Conservation (phyloP, 1,284 basidiomycete species). For the Ustilago trichophora region DNA sequence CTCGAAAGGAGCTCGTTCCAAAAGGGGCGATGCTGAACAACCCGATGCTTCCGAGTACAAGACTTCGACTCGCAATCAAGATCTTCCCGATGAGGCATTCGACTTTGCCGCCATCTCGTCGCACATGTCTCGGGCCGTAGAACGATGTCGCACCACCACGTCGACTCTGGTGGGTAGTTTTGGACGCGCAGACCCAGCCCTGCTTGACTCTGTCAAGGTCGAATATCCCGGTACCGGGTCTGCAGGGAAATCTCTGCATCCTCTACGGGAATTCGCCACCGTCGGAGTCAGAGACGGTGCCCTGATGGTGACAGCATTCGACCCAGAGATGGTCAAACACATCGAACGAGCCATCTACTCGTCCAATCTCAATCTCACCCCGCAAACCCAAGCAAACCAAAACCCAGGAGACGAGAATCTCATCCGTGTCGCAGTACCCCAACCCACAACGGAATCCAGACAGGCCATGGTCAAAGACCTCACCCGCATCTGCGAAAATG, state of each 20-base stretch:
- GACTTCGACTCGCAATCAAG: constrained; percentile 44
- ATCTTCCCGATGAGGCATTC: constrained; percentile 54
- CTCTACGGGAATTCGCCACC: constrained; percentile 60
- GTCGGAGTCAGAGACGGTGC: constrained; percentile 61
- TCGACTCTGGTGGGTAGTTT: constrained; percentile 47
- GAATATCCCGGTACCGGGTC: constrained; percentile 15
- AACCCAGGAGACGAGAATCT: constrained; percentile 55
- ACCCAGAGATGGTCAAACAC: constrained; percentile 57
- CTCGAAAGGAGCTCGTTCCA: constrained; percentile 32
- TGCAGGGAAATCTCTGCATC: constrained; percentile 31
- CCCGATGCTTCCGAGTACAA: constrained; percentile 19
- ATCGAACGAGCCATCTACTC: constrained; percentile 63
- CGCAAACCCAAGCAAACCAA: constrained; percentile 40
- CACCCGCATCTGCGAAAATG: constrained; percentile 62
- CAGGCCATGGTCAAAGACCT: constrained; percentile 56
- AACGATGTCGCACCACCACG: constrained; percentile 43
- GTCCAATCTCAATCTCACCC: constrained; percentile 54
- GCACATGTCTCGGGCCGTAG: constrained; percentile 53
- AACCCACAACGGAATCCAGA: constrained; percentile 61
- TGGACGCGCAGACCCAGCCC: constrained; percentile 53
- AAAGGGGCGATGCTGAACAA: constrained; percentile 31
- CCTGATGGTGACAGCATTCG: constrained; percentile 60
- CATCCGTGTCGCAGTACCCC: constrained; percentile 59
- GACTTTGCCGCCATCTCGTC: constrained; percentile 35
- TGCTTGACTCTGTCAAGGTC: constrained; percentile 58